Evolutionary conservation across 768 basidiomycete genomes (phyloP).

Genomic region (Hygrophoropsis aurantiaca): DNA sequence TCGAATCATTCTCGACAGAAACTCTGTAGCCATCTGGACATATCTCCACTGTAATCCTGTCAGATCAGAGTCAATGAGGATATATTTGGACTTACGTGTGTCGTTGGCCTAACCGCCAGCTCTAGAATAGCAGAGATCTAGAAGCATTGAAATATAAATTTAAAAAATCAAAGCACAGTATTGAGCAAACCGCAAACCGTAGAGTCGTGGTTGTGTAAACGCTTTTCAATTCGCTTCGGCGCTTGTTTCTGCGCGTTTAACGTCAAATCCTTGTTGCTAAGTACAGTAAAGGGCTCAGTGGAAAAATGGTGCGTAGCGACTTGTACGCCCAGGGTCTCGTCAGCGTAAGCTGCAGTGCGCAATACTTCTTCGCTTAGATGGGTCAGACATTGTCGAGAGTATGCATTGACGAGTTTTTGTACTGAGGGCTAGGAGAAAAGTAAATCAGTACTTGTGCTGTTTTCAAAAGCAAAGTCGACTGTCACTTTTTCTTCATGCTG

Average conservation of each 20-base stretch:
- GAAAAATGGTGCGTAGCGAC: constrained; percentile 48
- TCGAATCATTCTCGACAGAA: constrained; percentile 60
- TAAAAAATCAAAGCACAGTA: not conserved
- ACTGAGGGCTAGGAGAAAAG: constrained; percentile 60
- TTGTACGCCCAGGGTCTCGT: constrained; percentile 48
- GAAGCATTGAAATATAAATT: constrained; percentile 2
- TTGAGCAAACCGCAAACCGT: constrained; percentile 42
- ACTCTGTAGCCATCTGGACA: constrained; percentile 65
- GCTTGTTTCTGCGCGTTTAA: constrained; percentile 43
- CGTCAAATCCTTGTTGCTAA: constrained; percentile 45
- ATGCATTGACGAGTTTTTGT: constrained; percentile 61
- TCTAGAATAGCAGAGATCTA: constrained; percentile 63
- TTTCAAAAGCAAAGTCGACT: not conserved
- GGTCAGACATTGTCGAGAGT: constrained; percentile 61
- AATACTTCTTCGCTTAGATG: constrained; percentile 65
- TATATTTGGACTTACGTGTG: constrained; percentile 57
- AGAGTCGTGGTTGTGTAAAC: constrained; percentile 44
- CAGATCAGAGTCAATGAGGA: constrained; percentile 5
- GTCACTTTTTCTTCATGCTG: constrained; percentile 85
- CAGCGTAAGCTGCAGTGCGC: constrained; percentile 59
- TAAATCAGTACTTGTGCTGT: not conserved
- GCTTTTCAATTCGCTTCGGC: constrained; percentile 39
- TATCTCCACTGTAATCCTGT: constrained; percentile 71
- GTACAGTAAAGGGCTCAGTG: constrained; percentile 45
- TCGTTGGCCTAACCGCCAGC: constrained; percentile 58